Base-by-base conservation (phyloP, 2,329 filamentous ascomycete species). In the Clonostachys solani region DNA sequence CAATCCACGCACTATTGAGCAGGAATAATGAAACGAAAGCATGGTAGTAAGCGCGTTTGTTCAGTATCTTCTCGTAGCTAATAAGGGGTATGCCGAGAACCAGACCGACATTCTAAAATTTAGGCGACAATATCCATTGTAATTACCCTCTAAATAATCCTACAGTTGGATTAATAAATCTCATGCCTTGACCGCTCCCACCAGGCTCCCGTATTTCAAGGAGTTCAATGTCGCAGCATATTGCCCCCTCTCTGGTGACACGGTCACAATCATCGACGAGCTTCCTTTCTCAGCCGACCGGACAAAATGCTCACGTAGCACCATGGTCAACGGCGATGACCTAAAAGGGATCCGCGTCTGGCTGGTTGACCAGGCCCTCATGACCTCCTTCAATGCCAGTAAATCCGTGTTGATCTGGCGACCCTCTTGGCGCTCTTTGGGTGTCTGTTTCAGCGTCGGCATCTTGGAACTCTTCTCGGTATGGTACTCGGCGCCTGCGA, bases 401-500 rank as follows among this genome's bases (percentile, higher is more conserved):
- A 73, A 57, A 52, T 73, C 71, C 0, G 64, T 62, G 34, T 74
- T 75, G 48, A 74, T 73, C 52, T 74, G 68, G 8, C 66, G 53
- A 1, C 68, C 64, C 52, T 72, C 60, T 43, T 65, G 63, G 12
- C 60, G 60, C 49, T 73, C 71, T 29, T 29, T 29, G 23, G 23
- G 23, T 29, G 23, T 29, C 43, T 71, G 63, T 61, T 66, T 49
- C 63, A 64, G 42, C 60, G 64, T 15, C 17, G 34, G n/a, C 18
- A 34, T 17, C 19, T 42, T 37, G 16, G 35, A 43, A 13, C 50
- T 50, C 18, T 58, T 62, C 16, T 63, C 59, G 34, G 65, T 57
- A 48, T 65, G 64, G 43, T 68, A 73, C 50, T 75, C 71, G 0
- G 71, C 60, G 3, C 70, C 71, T 3, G 71, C 71, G 6, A 74